Evolutionary conservation across 2,329 filamentous ascomycete species (phyloP), one percentile per base, ranked within the genome.

Genomic region (Geosmithia morbida): DNA sequence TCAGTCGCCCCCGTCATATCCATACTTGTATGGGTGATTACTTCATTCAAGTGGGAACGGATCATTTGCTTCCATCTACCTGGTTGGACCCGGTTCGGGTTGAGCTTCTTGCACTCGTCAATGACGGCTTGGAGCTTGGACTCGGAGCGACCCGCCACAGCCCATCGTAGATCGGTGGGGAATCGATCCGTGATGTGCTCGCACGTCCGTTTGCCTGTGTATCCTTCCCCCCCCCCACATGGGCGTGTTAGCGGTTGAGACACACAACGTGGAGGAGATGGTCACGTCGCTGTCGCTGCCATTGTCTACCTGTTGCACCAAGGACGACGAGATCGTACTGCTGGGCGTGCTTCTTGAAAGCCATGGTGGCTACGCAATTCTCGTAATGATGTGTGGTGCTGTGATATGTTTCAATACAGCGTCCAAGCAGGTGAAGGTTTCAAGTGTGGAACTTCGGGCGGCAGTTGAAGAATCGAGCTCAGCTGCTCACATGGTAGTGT

Each of bases 91-190:
- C 89, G 81, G 61, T 94, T 81, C 2, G 80, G 70, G 59, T 85
- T 85, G 49, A 84, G 57, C 48, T 66, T 60, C 55, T 79, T 79
- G 59, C 89, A 73, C 48, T 85, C 78, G 46, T 79, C 68, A 7
- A 80, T 77, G 11, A 96, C 64, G 41, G 67, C 65, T 53, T 83
- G 74, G 4, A 97, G 73, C 62, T 95, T 95, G 45, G 71, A 67
- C 45, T 73, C 68, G n/a, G 85, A 89, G 22, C 89, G 83, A 29
- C 89, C 89, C 43, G 87, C 86, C 48, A 96, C 70, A 14, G 87
- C 89, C 89, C 89, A 96, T 68, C 79, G 87, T 51, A 94, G 63
- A 59, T 87, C 77, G 17, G 83, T 86, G 0, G 88, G 84, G 1
- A 87, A 69, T 53, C 77, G 67, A 14, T 72, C 72, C 46, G 79